Evolutionary conservation across 345 rosid genomes (phyloP).

Genomic region (Clarkia xantiana): DNA sequence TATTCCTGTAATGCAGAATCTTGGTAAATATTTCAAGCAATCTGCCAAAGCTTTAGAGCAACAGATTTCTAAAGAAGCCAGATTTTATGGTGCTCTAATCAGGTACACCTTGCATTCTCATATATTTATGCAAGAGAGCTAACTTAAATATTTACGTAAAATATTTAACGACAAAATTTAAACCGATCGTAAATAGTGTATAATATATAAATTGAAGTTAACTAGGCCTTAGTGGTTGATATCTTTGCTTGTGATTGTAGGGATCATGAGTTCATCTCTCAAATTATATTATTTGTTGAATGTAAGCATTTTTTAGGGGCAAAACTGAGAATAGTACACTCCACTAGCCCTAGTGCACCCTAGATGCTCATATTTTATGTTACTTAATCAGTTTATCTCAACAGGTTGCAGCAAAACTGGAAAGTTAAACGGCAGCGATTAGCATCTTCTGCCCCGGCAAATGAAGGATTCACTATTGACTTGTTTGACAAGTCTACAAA

Average conservation of each 20-base stretch:
- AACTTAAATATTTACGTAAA: not conserved
- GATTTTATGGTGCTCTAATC: conserved; percentile 91
- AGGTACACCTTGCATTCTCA: conserved; percentile 27
- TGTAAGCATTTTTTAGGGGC: not conserved
- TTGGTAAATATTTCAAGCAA: conserved; percentile 86
- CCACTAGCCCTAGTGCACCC: too few relatives aligned
- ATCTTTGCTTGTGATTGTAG: not conserved
- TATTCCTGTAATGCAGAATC: conserved; percentile 34
- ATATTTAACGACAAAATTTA: not conserved
- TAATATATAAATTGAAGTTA: too few relatives aligned
- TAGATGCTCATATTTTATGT: not conserved
- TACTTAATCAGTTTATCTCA: conserved; percentile 14
- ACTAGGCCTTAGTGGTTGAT: not conserved
- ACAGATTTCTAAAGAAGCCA: conserved; percentile 74
- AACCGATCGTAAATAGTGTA: too few relatives aligned
- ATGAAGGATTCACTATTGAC: conserved; percentile 78
- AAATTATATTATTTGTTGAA: too few relatives aligned
- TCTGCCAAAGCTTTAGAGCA: conserved; percentile 80
- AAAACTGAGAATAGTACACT: too few relatives aligned
- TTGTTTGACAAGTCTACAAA: conserved; percentile 55
- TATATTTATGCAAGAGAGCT: not conserved
- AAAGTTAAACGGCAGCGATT: conserved; percentile 84
- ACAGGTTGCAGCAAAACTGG: conserved; percentile 99
- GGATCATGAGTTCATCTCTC: not conserved
- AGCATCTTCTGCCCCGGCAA: conserved; percentile 45